Base-by-base conservation (phyloP, 352 stramenopile genomes). In the Thalassiosira sp. region DNA sequence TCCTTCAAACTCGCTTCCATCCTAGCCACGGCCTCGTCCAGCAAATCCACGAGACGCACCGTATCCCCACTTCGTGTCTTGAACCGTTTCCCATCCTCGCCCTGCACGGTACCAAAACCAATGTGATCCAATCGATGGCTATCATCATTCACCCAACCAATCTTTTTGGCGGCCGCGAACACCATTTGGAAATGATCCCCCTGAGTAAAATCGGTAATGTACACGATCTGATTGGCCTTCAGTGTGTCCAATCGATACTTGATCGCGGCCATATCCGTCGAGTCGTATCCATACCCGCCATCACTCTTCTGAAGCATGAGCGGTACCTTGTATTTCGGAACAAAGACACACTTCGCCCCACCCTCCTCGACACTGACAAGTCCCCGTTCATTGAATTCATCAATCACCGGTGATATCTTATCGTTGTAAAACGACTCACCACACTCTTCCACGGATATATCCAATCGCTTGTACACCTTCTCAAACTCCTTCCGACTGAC, bases 21-120 rank as follows among this genome's bases (percentile, higher is more conserved):
- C 58, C 96, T 90, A 7, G 79, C 81, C 60, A 98, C 97, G 16
- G 97, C 96, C 82, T 99, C 97, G 80, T 99, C 96, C 20, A 99
- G 87, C 43, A 99, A 87, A 85, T 99, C 97, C n/a, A 99, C 96
- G 3, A 99, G 90, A 27, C 97, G 94, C 40, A 99, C 97, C 11
- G 97, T 98, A 62, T 99, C 96, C 33, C 97, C 97, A 16, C 95
- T 98, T 48, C 97, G 92, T 25, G 97, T 99, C 88, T 99, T 99
- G 88, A 99, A 99, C 48, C 96, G 92, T 89, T 95, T 98, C 80
- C 95, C 92, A 81, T 97, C 94, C 72, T 97, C 91, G 24, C 94
- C 94, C 66, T 94, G 87, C 11, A 98, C 95, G 20, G 96, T 94
- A 58, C 95, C 95, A 76, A 97, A 97, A 24, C 90, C 91, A 74